These are phyloP conservation scores for Boletus hoseneyae DNA, from an alignment of 1,284 basidiomycete species.

Conservation along the genomic window DNA sequence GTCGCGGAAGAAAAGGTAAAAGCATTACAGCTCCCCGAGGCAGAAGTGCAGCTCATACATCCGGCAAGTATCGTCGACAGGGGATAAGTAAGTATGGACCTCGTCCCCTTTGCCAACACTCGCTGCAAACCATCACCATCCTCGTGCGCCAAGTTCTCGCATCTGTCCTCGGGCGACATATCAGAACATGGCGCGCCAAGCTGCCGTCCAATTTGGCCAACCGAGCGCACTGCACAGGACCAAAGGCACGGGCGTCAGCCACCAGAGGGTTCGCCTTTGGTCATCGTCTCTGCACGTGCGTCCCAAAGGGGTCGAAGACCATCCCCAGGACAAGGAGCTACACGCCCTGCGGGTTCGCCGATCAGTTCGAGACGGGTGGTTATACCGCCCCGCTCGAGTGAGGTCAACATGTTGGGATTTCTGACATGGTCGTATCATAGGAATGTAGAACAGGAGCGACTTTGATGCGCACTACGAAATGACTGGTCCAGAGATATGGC, in stretches of 20 bases:
- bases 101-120: no score
- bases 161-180: conserved; percentile 40
- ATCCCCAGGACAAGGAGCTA: conserved; percentile 41
- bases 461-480: conserved; percentile 86
- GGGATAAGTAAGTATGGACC: no score
- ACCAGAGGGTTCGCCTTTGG: conserved; percentile 36
- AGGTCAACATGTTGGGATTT: not conserved
- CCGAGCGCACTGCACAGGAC: conserved; percentile 35
- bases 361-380: conserved; percentile 81
- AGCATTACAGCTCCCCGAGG: conserved; percentile 77
- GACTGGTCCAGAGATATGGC: conserved; percentile 95
- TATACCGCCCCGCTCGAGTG: no score
- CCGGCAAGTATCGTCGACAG: conserved; percentile 63
- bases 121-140: not conserved
- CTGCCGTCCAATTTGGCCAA: conserved; percentile 71
- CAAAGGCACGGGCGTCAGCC: conserved; percentile 19
- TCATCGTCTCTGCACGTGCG: conserved; percentile 56
- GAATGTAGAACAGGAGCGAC: conserved; percentile 77
- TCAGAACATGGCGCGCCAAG: conserved; percentile 79
- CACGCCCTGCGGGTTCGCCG: conserved; percentile 75
- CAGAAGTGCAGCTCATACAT: conserved; percentile 80
- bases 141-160: not conserved
- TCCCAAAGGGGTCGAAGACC: conserved; percentile 33
- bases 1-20: conserved; percentile 91
- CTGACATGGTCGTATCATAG: not conserved